Evolutionary conservation across 2,329 filamentous ascomycete species (phyloP).

Genomic region (Colletotrichum sp.): DNA sequence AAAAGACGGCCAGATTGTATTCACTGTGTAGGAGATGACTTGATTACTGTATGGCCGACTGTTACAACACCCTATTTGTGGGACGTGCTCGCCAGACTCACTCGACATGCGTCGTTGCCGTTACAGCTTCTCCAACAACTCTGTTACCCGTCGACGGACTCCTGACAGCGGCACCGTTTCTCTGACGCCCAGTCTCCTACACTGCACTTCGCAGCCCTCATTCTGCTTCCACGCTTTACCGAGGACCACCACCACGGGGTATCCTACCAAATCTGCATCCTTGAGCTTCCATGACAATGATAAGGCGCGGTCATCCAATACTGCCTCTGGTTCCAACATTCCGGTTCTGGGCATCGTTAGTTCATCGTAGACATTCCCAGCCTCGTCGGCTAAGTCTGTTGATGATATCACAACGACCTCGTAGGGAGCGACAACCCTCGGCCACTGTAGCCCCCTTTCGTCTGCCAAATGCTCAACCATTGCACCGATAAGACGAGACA

Average conservation of each 20-base stretch:
- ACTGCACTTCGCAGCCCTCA: conserved; percentile 77
- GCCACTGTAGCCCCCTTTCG: conserved; percentile 83
- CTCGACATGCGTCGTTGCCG: neutral
- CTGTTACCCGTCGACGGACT: conserved; percentile 49
- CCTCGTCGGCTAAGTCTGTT: conserved; percentile 50
- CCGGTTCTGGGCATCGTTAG: conserved; percentile 39
- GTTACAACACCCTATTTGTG: neutral
- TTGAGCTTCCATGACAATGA: conserved; percentile 83
- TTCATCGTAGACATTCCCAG: conserved; percentile 66
- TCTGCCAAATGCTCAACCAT: conserved; percentile 80
- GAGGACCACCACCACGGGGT: conserved; percentile 81
- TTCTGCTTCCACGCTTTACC: conserved; percentile 71
- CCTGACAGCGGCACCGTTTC: conserved; percentile 59
- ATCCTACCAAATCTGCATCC: conserved; percentile 89
- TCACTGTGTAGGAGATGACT: neutral
- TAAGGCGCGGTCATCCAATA: conserved; percentile 76
- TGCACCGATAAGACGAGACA: conserved; percentile 88
- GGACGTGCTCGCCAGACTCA: neutral
- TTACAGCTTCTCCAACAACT: conserved; percentile 57
- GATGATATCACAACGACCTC: conserved; percentile 71
- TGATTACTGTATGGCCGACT: neutral
- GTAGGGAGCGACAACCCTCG: conserved; percentile 83
- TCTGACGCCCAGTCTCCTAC: conserved; percentile 68
- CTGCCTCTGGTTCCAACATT: conserved; percentile 56
- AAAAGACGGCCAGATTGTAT: neutral